Conservation (phyloP, 2,329 filamentous ascomycete genomes). For the Xylariaceae sp. region DNA sequence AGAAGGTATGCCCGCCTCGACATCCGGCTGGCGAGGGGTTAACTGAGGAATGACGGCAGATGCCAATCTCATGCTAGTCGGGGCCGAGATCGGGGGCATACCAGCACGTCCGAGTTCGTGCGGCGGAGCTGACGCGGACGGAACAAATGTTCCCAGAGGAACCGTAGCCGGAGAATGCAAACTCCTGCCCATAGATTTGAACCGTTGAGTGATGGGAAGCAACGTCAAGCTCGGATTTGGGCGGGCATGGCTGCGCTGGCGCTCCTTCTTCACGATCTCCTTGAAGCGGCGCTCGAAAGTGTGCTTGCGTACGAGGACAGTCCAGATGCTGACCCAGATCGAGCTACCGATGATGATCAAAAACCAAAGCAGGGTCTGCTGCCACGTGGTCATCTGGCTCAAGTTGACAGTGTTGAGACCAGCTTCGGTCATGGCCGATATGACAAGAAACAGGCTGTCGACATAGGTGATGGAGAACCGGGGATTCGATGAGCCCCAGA, state of each 20-base stretch:
- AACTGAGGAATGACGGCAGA: conserved; percentile 17
- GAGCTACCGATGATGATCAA: conserved; percentile 59
- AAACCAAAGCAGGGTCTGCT: conserved; percentile 59
- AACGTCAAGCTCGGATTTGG: conserved; percentile 25
- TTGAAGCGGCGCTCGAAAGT: conserved; percentile 58
- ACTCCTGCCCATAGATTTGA: conserved; percentile 20
- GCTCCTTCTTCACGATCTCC: conserved; percentile 42
- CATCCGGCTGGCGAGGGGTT: background rate
- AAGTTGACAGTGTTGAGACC: conserved; percentile 58
- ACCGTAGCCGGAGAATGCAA: conserved; percentile 9
- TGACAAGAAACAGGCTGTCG: conserved; percentile 58
- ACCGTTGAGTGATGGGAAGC: conserved; percentile 23
- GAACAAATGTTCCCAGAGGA: conserved; percentile 5
- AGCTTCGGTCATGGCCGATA: conserved; percentile 62
- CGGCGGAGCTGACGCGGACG: background rate
- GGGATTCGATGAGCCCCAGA: conserved; percentile 52
- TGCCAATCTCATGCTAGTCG: conserved; percentile 17
- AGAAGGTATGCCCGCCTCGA: background rate
- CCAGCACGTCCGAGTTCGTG: background rate
- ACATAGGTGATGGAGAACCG: conserved; percentile 49
- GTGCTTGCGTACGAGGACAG: conserved; percentile 54
- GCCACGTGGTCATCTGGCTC: conserved; percentile 57
- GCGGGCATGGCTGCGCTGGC: conserved; percentile 28
- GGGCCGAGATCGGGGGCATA: conserved; percentile 20
- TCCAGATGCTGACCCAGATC: conserved; percentile 59